phyloP scores from a whole-genome alignment of 106 monocot species.

The Apostasia shenzhenica region DNA sequence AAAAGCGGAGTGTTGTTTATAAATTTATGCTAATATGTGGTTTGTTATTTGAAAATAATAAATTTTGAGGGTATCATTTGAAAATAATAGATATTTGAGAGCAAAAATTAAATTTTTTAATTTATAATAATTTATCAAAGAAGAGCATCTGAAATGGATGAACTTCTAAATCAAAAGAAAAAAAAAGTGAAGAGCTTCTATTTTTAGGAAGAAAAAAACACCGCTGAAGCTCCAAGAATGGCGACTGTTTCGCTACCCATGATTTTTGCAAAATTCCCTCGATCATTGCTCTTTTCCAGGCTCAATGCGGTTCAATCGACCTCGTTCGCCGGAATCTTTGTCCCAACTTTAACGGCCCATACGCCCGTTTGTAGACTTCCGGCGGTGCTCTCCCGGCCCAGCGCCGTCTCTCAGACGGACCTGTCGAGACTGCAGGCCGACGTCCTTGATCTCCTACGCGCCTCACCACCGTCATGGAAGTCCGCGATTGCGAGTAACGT shows the following conservation, averaged over 20 bases:
- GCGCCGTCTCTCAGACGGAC: conserved; percentile 15
- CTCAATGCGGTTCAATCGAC: background rate
- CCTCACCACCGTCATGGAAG: conserved; percentile 72
- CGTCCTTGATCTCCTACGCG: conserved; percentile 29
- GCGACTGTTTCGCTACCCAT: background rate
- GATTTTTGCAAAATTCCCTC: background rate
- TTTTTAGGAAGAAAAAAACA: too few relatives aligned
- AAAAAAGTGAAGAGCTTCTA: too few relatives aligned
- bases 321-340: background rate
- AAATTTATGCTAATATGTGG: too few relatives aligned
- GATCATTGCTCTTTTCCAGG: background rate
- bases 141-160: too few relatives aligned
- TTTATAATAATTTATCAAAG: too few relatives aligned
- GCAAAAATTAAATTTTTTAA: too few relatives aligned
- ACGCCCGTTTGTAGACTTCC: background rate
- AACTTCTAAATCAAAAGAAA: too few relatives aligned
- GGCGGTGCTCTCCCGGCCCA: conserved; percentile 6
- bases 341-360: background rate
- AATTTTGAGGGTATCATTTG: too few relatives aligned
- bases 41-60: too few relatives aligned
- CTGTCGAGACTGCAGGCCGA: conserved; percentile 6
- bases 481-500: conserved; percentile 56
- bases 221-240: background rate
- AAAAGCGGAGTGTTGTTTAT: too few relatives aligned
- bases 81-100: too few relatives aligned